Evolutionary conservation across 106 monocot species (phyloP).

Genomic region (Platanthera zijinensis): DNA sequence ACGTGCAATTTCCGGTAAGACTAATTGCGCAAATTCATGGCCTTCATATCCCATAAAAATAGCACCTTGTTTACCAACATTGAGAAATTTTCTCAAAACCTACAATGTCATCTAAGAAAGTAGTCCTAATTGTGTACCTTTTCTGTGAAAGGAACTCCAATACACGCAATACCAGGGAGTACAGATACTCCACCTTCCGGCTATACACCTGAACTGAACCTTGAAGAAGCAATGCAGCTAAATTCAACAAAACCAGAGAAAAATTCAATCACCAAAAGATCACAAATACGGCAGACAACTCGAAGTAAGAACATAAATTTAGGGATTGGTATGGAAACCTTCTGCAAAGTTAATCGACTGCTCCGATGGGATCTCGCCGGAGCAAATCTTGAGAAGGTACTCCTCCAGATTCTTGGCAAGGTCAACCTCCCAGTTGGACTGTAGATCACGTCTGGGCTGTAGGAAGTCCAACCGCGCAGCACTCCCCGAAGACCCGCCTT

Average conservation of each 20-base stretch:
- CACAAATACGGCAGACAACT: constrained; percentile 6
- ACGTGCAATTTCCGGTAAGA: not conserved
- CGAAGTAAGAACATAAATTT: not conserved
- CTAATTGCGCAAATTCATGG: not conserved
- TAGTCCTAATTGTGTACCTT: constrained; percentile 29
- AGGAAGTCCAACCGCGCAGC: constrained; percentile 23
- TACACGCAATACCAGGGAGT: constrained; percentile 68
- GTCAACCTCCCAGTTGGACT: constrained; percentile 84
- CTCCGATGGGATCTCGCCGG: constrained; percentile 54
- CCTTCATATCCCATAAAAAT: not conserved
- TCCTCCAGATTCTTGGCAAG: constrained; percentile 82
- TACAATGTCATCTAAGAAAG: not conserved
- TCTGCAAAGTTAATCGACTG: constrained; percentile 80
- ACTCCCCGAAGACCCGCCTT: not conserved
- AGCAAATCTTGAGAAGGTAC: constrained; percentile 92
- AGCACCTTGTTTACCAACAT: not conserved
- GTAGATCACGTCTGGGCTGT: constrained; percentile 64
- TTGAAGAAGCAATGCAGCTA: constrained; percentile 85
- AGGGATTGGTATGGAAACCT: constrained; percentile 27
- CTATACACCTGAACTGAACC: constrained; percentile 94
- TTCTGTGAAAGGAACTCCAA: constrained; percentile 82
- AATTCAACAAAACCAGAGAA: constrained; percentile 14
- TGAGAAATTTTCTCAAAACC: not conserved
- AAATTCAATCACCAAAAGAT: not conserved
- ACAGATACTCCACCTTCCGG: constrained; percentile 86